phyloP scores from a whole-genome alignment of 768 basidiomycete species.

The Chlorophyllum brunneum region DNA sequence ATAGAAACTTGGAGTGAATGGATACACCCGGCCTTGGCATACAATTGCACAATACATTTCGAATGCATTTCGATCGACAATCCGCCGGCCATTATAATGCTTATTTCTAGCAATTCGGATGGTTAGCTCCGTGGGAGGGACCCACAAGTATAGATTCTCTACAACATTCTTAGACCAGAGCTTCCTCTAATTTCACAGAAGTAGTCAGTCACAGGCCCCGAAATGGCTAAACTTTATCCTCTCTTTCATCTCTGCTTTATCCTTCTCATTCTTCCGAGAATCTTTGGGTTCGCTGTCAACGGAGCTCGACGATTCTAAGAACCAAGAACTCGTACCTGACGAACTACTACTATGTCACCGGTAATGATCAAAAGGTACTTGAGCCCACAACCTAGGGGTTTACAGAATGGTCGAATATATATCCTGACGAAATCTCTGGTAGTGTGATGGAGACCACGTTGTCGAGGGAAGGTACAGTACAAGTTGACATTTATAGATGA shows the following conservation, averaged over 20 bases:
- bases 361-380: neutral
- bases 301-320: neutral
- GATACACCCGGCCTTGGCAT: neutral
- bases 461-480: neutral
- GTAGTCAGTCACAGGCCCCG: neutral
- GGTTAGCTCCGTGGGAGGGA: slow-evolving; percentile 3
- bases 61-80: slow-evolving; percentile 4
- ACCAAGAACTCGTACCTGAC: neutral
- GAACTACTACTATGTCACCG: no score
- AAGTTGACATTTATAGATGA: slow-evolving; percentile 1
- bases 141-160: slow-evolving; percentile 7
- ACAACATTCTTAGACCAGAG: neutral
- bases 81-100: neutral
- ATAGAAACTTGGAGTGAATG: neutral
- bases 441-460: slow-evolving; percentile 6
- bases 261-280: neutral
- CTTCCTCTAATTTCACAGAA: neutral
- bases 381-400: neutral
- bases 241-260: neutral
- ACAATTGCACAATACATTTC: neutral
- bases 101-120: slow-evolving; percentile 1
- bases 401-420: neutral
- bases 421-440: neutral
- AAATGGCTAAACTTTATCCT: neutral
- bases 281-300: neutral